Conservation (phyloP, 805 yeast species). For the Saitoella complicata region DNA sequence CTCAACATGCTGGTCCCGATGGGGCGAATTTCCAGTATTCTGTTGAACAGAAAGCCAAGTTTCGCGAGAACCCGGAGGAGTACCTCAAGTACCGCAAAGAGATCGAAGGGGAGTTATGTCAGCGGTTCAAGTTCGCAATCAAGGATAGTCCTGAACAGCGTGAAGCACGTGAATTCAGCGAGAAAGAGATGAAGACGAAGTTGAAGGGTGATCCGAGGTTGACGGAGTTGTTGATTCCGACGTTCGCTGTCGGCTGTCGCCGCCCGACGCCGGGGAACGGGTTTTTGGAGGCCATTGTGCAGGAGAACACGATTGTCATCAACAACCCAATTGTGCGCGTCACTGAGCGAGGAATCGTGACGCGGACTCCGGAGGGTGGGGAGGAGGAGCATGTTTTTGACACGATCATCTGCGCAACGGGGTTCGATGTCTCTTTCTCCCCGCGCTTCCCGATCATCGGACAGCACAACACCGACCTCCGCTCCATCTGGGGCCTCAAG, state of each 20-base stretch:
- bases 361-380: slow-evolving; percentile 2
- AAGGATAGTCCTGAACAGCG: no score
- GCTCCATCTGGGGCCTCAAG: no score
- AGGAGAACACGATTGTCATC: slow-evolving; percentile 10
- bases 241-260: slow-evolving; percentile 13
- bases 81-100: slow-evolving; percentile 15
- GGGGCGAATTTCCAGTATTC: background rate
- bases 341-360: slow-evolving; percentile 9
- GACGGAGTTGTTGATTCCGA: slow-evolving; percentile 7
- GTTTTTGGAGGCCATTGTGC: slow-evolving; percentile 8
- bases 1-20: no score
- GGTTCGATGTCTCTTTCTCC: no score
- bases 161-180: no score
- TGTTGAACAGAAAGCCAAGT: slow-evolving; percentile 6
- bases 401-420: no score
- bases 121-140: no score
- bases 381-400: slow-evolving; percentile 1
- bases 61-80: slow-evolving; percentile 9
- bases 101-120: slow-evolving; percentile 9
- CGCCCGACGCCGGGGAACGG: slow-evolving; percentile 14
- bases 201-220: slow-evolving; percentile 4
- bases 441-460: no score
- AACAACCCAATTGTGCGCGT: slow-evolving; percentile 7
- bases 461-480: no score
- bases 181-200: no score